Percentiles rank a stretch among this genome's conserved stretches.
phyloP scores from a whole-genome alignment of 2,329 filamentous ascomycete species.

The Pezicula neosporulosa region DNA sequence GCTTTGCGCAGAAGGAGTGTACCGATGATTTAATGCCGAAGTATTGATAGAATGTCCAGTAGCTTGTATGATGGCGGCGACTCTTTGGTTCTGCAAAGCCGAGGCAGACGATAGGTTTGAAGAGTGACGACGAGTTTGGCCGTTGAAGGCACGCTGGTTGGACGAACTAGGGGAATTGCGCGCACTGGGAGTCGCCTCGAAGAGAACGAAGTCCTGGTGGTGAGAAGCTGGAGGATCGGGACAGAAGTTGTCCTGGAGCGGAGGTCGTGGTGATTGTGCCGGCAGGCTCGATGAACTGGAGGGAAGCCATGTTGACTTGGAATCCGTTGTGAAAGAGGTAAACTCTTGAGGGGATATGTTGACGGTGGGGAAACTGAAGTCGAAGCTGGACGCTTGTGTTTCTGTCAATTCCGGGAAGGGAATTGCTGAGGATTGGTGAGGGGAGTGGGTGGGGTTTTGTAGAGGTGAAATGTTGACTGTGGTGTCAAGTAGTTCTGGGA shows the following conservation, averaged over 20 bases:
- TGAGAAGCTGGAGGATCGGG: constrained; percentile 12
- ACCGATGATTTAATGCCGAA: constrained; percentile 54
- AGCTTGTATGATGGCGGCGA: constrained; percentile 56
- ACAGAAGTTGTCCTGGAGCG: constrained; percentile 31
- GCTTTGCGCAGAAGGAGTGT: constrained; percentile 48
- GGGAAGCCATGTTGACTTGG: constrained; percentile 75
- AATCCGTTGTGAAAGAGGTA: constrained; percentile 80
- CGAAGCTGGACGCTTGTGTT: constrained; percentile 56
- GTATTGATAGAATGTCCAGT: constrained; percentile 51
- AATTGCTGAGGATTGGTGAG: constrained; percentile 50
- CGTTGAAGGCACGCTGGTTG: constrained; percentile 31
- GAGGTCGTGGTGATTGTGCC: constrained; percentile 57
- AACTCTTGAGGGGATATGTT: constrained; percentile 64
- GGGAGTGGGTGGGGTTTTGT: constrained; percentile 34
- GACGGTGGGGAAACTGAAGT: constrained; percentile 51
- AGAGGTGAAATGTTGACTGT: constrained; percentile 49
- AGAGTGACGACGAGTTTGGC: constrained; percentile 46
- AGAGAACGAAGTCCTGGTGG: constrained; percentile 70
- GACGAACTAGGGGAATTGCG: constrained; percentile 30
- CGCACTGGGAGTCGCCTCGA: constrained; percentile 27
- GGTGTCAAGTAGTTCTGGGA: constrained; percentile 30
- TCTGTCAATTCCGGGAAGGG: constrained; percentile 64
- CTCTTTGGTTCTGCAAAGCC: constrained; percentile 54
- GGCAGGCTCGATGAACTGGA: constrained; percentile 61
- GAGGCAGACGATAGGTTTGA: constrained; percentile 47